These are phyloP conservation scores for Eucalyptus marginata DNA, from an alignment of 345 rosid genomes.

Conservation along the genomic window DNA sequence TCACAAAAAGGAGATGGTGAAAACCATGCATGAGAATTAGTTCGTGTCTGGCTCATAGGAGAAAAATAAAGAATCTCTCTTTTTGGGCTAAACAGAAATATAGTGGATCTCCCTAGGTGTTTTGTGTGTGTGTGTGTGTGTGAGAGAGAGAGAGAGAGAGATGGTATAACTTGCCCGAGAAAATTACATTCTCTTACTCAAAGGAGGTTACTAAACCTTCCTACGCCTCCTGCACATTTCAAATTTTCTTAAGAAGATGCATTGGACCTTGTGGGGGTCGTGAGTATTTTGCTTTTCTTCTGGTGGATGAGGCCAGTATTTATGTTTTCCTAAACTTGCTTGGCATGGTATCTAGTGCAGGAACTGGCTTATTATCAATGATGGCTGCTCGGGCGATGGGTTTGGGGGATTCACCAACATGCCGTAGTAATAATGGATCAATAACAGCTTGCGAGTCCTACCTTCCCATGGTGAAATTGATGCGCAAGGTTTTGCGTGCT, in stretches of 20 bases:
- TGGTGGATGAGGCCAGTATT: neutral
- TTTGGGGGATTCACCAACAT: neutral
- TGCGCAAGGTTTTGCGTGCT: constrained; percentile 64
- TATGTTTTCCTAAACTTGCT: neutral
- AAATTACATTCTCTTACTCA: neutral
- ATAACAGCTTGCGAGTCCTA: constrained; percentile 92
- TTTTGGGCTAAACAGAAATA: neutral
- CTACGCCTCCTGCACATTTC: neutral
- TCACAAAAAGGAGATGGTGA: neutral
- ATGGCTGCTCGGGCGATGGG: constrained; percentile 77
- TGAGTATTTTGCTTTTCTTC: neutral
- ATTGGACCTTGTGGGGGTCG: neutral
- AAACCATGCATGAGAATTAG: neutral
- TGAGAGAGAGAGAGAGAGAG: neutral
- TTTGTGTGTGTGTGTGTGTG: too few relatives aligned
- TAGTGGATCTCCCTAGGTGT: neutral
- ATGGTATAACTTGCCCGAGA: neutral
- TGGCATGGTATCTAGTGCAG: constrained; percentile 46
- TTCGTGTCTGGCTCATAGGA: neutral
- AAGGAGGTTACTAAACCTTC: neutral
- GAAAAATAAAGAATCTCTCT: neutral
- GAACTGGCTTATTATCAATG: constrained; percentile 93
- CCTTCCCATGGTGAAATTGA: constrained; percentile 89
- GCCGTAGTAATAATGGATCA: constrained; percentile 4
- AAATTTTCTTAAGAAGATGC: neutral